Conservation (phyloP, 805 yeast species). For the Ogataea neopini region DNA sequence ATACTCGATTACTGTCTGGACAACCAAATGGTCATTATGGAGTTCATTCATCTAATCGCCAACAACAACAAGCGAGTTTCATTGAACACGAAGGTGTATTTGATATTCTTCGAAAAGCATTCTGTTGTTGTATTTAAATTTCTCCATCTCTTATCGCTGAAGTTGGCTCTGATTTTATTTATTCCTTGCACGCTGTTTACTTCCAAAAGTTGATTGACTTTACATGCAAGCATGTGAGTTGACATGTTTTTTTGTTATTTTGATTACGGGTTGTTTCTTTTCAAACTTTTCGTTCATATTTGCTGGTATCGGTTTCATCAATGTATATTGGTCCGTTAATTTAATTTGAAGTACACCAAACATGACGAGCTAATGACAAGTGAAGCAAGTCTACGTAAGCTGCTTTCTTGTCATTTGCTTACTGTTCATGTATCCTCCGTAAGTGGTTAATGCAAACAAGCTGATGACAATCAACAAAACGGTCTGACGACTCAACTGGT, state of each 20-base stretch:
- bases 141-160: neutral
- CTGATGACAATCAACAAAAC: too few species aligned
- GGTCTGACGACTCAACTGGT: too few species aligned
- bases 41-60: slow-evolving; percentile 9
- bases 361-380: too few species aligned
- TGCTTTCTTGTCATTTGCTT: too few species aligned
- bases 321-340: neutral
- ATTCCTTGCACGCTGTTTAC: slow-evolving; percentile 5
- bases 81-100: slow-evolving; percentile 16
- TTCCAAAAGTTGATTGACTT: slow-evolving; percentile 3
- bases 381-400: too few species aligned
- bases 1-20: slow-evolving; percentile 18
- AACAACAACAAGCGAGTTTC: slow-evolving; percentile 8
- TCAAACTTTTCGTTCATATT: neutral
- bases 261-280: neutral
- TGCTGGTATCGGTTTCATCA: neutral
- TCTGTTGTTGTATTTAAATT: slow-evolving; percentile 27
- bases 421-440: too few species aligned
- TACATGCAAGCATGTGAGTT: neutral
- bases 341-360: too few species aligned
- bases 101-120: slow-evolving; percentile 21
- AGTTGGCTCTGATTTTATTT: neutral
- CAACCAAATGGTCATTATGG: slow-evolving; percentile 16
- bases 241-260: neutral
- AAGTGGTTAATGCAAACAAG: too few species aligned